Base-by-base conservation (phyloP, 2,329 filamentous ascomycete genomes). In the Ophiostoma ips region DNA sequence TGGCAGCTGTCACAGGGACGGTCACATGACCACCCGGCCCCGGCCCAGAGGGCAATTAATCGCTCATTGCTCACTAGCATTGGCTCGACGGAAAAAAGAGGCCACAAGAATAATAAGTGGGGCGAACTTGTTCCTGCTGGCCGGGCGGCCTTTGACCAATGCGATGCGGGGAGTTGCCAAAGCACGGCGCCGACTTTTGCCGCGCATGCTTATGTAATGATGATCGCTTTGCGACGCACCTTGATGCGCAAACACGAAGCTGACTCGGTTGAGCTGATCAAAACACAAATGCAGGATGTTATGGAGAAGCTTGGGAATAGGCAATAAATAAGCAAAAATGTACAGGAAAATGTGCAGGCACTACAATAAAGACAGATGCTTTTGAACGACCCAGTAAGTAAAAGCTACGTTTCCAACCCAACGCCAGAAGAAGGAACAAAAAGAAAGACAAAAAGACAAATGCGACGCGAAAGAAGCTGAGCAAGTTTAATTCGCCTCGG, bases 41-140 rank as follows among this genome's bases (percentile, higher is more conserved):
- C n/a, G n/a, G 51, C 50, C 13, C 50, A 49, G 51, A 52, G 45
- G 55, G 52, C 50, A 50, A 46, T 52, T 54, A 56, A 55, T 56
- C 54, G 52, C 52, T 55, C 54, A 53, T 35, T 41, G 33, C 11
- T 36, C 28, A n/a, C 12, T n/a, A 37, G 12, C 19, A 44, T 19
- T 3, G 16, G 24, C 40, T 16, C 33, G 36, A 46, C 28, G 15
- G 38, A 24, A 45, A 46, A 43, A 48, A 43, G 33, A n/a, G 36
- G 44, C 44, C 41, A 36, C 34, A 46, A 19, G 33, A 45, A 28
- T 34, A 40, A 4, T 36, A 13, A 40, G 34, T 35, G 35, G 33
- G 12, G 31, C 11, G 31, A 15, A 21, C 13, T 30, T 24, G 21
- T 30, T 43, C 40, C 40, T 41, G 30, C 24, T 43, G 40, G 38